phyloP scores from a whole-genome alignment of 805 yeast species.

The Ogataea dorogensis region DNA sequence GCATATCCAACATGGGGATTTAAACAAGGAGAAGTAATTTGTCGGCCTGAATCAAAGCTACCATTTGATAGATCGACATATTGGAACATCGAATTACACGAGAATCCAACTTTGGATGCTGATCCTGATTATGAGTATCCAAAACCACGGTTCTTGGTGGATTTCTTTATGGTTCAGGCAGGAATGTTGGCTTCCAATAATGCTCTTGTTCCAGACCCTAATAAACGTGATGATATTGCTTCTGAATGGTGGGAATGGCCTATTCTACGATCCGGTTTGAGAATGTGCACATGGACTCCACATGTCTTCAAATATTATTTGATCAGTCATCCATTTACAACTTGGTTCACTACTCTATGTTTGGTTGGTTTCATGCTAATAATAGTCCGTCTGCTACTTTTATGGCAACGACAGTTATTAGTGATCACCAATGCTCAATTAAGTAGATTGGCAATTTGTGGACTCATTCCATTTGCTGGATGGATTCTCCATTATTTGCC shows the following conservation, averaged over 20 bases:
- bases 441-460: slow-evolving; percentile 51
- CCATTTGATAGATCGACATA: slow-evolving; percentile 58
- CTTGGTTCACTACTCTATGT: slow-evolving; percentile 60
- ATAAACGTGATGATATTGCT: slow-evolving; percentile 69
- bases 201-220: slow-evolving; percentile 74
- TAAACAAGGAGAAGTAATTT: slow-evolving; percentile 87
- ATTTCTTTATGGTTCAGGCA: slow-evolving; percentile 67
- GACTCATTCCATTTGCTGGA: slow-evolving; percentile 74
- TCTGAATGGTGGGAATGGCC: slow-evolving; percentile 89
- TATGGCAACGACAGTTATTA: slow-evolving; percentile 72
- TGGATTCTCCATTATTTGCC: slow-evolving; percentile 80
- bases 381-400: slow-evolving; percentile 36
- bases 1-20: slow-evolving; percentile 96
- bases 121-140: slow-evolving; percentile 41
- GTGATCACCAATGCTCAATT: slow-evolving; percentile 32
- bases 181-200: slow-evolving; percentile 86
- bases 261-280: slow-evolving; percentile 58
- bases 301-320: slow-evolving; percentile 57
- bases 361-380: slow-evolving; percentile 43
- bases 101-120: slow-evolving; percentile 43
- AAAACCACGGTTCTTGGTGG: slow-evolving; percentile 56
- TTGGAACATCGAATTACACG: slow-evolving; percentile 81
- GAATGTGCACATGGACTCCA: slow-evolving; percentile 74
- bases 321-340: slow-evolving; percentile 61
- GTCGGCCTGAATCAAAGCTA: slow-evolving; percentile 46